Conservation (phyloP, 257 asterid genomes). For the Solanum bukasovii region DNA sequence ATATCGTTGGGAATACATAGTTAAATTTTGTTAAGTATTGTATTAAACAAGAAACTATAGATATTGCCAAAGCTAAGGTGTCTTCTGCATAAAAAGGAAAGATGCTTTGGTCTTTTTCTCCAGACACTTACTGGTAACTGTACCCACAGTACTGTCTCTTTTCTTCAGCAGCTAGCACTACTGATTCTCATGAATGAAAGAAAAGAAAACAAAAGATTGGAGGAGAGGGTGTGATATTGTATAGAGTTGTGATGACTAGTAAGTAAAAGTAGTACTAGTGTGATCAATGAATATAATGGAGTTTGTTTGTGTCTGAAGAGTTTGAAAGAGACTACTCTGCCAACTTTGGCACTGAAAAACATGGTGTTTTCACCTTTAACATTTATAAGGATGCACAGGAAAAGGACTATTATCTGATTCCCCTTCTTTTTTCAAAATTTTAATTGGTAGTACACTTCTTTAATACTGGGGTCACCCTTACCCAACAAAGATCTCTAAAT, state of each 20-base stretch:
- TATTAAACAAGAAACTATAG: background rate
- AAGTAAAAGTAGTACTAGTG: background rate
- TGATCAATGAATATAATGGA: conserved; percentile 22
- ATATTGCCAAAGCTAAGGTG: conserved; percentile 3
- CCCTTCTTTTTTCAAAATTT: conserved; percentile 8
- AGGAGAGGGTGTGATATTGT: background rate
- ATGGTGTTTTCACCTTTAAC: conserved; percentile 43
- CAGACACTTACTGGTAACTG: background rate
- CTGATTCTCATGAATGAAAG: conserved; percentile 38
- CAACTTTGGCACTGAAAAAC: conserved; percentile 94
- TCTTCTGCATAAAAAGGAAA: conserved; percentile 29
- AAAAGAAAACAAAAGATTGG: background rate
- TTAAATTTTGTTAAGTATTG: background rate
- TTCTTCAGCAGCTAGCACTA: background rate
- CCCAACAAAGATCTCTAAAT: conserved; percentile 70
- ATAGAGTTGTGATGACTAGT: background rate
- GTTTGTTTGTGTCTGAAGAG: conserved; percentile 38
- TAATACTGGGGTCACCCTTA: conserved; percentile 31
- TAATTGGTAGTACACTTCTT: conserved; percentile 15
- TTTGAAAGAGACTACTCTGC: conserved; percentile 63
- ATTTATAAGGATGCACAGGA: conserved; percentile 42
- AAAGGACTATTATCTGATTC: conserved; percentile 39
- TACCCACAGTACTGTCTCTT: background rate
- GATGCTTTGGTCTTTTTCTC: conserved; percentile 5
- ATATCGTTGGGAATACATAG: background rate